phyloP scores from a whole-genome alignment of 371 early-diverging fungal genomes.

The Actinomortierella wolfii region DNA sequence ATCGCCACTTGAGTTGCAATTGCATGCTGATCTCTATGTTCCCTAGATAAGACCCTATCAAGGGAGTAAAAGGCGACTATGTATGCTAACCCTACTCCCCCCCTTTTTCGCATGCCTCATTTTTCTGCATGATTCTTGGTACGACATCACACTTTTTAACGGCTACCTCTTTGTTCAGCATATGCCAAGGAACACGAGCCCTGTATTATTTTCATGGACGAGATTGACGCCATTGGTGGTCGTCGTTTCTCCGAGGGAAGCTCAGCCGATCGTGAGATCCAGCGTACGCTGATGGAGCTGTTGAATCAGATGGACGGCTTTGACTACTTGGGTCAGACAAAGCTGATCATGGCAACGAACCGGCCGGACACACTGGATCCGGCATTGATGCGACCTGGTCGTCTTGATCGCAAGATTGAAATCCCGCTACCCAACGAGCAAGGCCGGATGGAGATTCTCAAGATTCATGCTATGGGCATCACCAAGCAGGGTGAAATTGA shows the following conservation, averaged over 20 bases:
- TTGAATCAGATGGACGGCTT: conserved; percentile 99
- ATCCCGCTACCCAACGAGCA: conserved; percentile 87
- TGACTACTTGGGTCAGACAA: conserved; percentile 97
- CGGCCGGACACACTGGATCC: conserved; percentile 99
- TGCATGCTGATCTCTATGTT: neutral
- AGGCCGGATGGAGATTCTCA: conserved; percentile 96
- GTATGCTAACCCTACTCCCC: too few relatives aligned
- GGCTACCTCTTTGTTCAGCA: conserved; percentile 2
- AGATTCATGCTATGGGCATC: conserved; percentile 95
- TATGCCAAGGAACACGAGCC: conserved; percentile 97
- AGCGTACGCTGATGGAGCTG: conserved; percentile 99
- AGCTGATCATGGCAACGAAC: conserved; percentile 99
- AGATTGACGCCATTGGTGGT: conserved; percentile 99
- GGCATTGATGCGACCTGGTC: conserved; percentile 97
- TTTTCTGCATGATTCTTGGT: neutral
- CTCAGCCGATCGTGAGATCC: conserved; percentile 99
- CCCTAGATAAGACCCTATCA: neutral
- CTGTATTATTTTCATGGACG: conserved; percentile 99
- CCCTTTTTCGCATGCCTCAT: too few relatives aligned
- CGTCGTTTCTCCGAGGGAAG: conserved; percentile 99
- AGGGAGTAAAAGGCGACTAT: neutral
- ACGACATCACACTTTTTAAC: neutral
- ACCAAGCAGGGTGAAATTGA: conserved; percentile 97
- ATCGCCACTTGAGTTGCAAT: neutral
- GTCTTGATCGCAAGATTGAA: conserved; percentile 99